A percentile compares a stretch with the other conserved stretches of the same genome.
These are phyloP conservation scores for Apiospora phragmitis DNA, from an alignment of 2,329 filamentous ascomycete genomes.

Conservation along the genomic window DNA sequence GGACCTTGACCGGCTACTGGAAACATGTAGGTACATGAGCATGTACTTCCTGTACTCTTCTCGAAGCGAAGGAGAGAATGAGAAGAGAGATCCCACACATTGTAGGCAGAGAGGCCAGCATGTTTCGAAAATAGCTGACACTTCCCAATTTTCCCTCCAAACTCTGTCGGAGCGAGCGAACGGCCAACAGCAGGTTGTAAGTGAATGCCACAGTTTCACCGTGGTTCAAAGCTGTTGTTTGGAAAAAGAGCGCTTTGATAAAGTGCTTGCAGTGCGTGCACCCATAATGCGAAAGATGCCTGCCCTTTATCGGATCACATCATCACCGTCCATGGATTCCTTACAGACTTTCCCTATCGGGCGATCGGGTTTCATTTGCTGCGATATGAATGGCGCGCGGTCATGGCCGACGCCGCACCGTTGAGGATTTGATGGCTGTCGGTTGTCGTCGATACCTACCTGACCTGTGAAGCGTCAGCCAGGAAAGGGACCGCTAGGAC, in stretches of 20 bases:
- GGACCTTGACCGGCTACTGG: neutral
- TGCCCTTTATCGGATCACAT: conserved; percentile 5
- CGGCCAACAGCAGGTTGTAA: neutral
- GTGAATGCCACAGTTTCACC: neutral
- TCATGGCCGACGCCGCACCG: neutral
- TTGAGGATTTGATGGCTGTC: neutral
- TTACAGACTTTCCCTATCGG: neutral
- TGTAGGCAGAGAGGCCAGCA: neutral
- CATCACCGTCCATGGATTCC: neutral
- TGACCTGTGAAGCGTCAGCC: no score
- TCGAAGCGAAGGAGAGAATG: neutral
- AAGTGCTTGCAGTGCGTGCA: neutral
- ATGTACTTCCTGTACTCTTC: neutral
- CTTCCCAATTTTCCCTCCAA: neutral
- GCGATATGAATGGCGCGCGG: conserved; percentile 2
- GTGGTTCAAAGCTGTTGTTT: neutral
- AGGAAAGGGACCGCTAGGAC: neutral
- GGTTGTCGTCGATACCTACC: neutral
- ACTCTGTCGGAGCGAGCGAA: neutral
- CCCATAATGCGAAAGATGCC: neutral
- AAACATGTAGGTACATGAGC: neutral
- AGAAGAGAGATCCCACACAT: neutral
- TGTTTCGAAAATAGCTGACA: conserved; percentile 7
- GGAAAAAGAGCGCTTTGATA: neutral
- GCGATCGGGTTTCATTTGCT: neutral